Percentiles rank a stretch among this genome's conserved stretches.
These are phyloP conservation scores for Triangularia verruculosa DNA, from an alignment of 2,329 filamentous ascomycete genomes.

Conservation along the genomic window DNA sequence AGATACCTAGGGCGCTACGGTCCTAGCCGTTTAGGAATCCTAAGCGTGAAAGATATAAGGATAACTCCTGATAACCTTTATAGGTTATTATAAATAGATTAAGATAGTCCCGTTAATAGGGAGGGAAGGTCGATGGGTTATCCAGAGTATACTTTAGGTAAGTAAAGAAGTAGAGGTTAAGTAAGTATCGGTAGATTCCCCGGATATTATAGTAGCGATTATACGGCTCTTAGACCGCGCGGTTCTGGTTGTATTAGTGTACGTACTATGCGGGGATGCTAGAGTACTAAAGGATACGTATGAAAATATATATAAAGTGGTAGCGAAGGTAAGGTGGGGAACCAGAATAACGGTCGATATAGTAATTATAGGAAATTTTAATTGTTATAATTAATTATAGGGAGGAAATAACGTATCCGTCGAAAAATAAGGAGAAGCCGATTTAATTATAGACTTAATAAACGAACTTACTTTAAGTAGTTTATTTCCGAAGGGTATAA, in stretches of 20 bases:
- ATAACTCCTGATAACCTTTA: background rate
- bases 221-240: too few species aligned
- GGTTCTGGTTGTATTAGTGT: too few species aligned
- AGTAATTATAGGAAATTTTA: background rate
- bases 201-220: too few species aligned
- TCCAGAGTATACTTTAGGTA: background rate
- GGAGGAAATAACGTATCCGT: constrained; percentile 2
- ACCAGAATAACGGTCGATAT: background rate
- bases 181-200: background rate
- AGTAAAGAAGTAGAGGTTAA: background rate
- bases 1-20: background rate
- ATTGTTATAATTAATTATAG: background rate
- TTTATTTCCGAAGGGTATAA: constrained; percentile 1
- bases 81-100: background rate
- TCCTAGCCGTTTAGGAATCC: background rate
- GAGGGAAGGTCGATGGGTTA: background rate
- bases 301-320: background rate
- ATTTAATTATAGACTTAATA: constrained; percentile 2
- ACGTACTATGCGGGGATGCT: too few species aligned
- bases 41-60: background rate
- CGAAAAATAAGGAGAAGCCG: background rate
- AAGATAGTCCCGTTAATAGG: background rate
- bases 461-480: constrained; percentile 1
- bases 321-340: background rate
- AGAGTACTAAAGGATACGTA: too few species aligned